Conservation (phyloP, 345 rosid genomes). For the Salix caprea region DNA sequence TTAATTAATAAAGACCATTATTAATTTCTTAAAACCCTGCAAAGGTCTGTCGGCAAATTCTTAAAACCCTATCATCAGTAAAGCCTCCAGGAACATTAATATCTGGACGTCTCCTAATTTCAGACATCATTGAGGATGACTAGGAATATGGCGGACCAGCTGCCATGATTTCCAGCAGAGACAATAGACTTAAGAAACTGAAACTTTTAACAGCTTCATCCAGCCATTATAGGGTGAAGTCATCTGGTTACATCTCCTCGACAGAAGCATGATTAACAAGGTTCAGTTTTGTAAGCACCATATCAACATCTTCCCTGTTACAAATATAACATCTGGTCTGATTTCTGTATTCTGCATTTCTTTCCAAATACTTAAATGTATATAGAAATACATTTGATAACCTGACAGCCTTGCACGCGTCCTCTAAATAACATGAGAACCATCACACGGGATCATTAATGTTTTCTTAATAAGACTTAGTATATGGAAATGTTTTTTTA, state of each 20-base stretch:
- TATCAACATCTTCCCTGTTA: slow-evolving; percentile 35
- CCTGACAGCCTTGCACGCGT: no score
- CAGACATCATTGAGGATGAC: slow-evolving; percentile 32
- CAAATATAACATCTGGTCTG: slow-evolving; percentile 43
- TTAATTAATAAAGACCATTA: no score
- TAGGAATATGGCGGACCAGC: slow-evolving; percentile 64
- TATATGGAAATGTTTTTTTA: no score
- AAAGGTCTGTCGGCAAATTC: slow-evolving; percentile 29
- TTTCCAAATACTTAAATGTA: no score
- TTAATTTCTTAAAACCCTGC: no score
- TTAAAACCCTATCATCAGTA: slow-evolving; percentile 11
- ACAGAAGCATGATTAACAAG: slow-evolving; percentile 39
- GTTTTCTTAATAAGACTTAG: no score
- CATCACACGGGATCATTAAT: no score
- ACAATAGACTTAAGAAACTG: slow-evolving; percentile 48
- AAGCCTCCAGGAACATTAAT: slow-evolving; percentile 33
- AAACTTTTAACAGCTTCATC: no score
- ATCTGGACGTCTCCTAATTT: slow-evolving; percentile 26
- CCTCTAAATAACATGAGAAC: no score
- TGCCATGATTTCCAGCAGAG: slow-evolving; percentile 96
- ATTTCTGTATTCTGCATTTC: slow-evolving; percentile 40
- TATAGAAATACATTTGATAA: no score
- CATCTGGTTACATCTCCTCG: slow-evolving; percentile 32
- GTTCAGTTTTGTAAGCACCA: slow-evolving; percentile 21
- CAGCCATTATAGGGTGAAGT: neutral